Percentiles rank a stretch among this genome's conserved stretches.
phyloP scores from a whole-genome alignment of 2,329 filamentous ascomycete genomes.

The Furcasterigmium furcatum region DNA sequence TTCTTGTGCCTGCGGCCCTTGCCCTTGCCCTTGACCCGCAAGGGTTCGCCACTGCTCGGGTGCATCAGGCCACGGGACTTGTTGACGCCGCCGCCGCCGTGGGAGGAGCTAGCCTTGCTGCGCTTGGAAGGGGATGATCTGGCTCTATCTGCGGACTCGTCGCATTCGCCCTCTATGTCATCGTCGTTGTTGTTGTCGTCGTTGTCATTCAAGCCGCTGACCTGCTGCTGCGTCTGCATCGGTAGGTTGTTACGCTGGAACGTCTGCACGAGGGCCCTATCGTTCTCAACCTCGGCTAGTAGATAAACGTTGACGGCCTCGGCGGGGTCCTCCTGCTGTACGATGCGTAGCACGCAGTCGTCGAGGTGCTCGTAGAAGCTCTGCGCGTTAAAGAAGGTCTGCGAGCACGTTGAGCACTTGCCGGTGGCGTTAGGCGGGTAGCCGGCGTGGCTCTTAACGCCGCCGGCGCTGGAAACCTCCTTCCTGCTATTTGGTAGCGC shows the following conservation, averaged over 20 bases:
- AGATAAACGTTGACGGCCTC: slow-evolving; percentile 67
- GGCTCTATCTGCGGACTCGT: slow-evolving; percentile 46
- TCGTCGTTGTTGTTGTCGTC: slow-evolving; percentile 50
- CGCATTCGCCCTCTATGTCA: slow-evolving; percentile 51
- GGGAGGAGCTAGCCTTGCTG: slow-evolving; percentile 44
- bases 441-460: slow-evolving; percentile 63
- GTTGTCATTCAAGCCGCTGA: slow-evolving; percentile 30
- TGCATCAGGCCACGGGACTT: slow-evolving; percentile 73
- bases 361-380: slow-evolving; percentile 98
- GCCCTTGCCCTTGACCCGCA: slow-evolving; percentile 42
- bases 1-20: slow-evolving; percentile 85
- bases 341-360: slow-evolving; percentile 68
- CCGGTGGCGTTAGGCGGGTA: slow-evolving; percentile 79
- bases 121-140: slow-evolving; percentile 43
- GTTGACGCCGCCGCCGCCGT: too few relatives aligned
- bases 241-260: slow-evolving; percentile 62
- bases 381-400: slow-evolving; percentile 87
- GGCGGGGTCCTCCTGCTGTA: slow-evolving; percentile 67
- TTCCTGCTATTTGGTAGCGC: slow-evolving; percentile 88
- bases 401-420: slow-evolving; percentile 92
- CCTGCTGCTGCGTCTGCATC: slow-evolving; percentile 34
- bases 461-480: slow-evolving; percentile 44
- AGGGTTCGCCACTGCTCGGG: slow-evolving; percentile 68
- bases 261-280: slow-evolving; percentile 58
- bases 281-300: slow-evolving; percentile 63